phyloP scores from a whole-genome alignment of 257 asterid species.

The Salvia miltiorrhiza region DNA sequence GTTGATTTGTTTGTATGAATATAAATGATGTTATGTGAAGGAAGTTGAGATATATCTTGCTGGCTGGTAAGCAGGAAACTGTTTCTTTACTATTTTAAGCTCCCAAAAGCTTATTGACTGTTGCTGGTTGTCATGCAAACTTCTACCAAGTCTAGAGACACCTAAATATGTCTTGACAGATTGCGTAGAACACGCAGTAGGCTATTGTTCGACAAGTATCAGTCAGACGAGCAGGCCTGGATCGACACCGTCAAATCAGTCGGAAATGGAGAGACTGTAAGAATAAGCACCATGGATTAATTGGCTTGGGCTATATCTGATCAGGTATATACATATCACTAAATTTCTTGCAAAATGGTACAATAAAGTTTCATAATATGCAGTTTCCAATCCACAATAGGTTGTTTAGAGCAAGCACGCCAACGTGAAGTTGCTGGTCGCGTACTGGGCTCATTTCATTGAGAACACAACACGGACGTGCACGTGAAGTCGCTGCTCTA shows the following conservation, averaged over 20 bases:
- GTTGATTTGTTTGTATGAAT: too few relatives aligned
- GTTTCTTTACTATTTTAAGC: too few relatives aligned
- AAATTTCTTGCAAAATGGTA: background rate
- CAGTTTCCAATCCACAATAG: constrained; percentile 16
- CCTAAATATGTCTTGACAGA: too few relatives aligned
- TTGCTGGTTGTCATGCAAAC: too few relatives aligned
- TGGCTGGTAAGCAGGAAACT: too few relatives aligned
- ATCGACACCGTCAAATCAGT: constrained; percentile 79
- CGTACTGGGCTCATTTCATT: constrained; percentile 72
- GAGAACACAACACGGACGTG: constrained; percentile 56
- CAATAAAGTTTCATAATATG: background rate
- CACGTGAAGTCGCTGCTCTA: constrained; percentile 73
- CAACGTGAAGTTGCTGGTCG: constrained; percentile 60
- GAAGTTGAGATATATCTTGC: too few relatives aligned
- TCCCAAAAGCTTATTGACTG: too few relatives aligned
- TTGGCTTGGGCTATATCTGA: constrained; percentile 94
- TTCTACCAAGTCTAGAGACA: too few relatives aligned
- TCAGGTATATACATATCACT: constrained; percentile 36
- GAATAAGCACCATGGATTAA: constrained; percentile 86
- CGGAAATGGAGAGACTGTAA: constrained; percentile 46
- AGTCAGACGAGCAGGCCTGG: constrained; percentile 88
- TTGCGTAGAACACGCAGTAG: too few relatives aligned
- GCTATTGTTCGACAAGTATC: constrained; percentile 65
- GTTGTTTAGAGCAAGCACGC: constrained; percentile 73
- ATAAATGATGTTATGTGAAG: too few relatives aligned